These are phyloP conservation scores for Neurospora intermedia DNA, from an alignment of 495 filamentous ascomycete genomes.

Conservation along the genomic window DNA sequence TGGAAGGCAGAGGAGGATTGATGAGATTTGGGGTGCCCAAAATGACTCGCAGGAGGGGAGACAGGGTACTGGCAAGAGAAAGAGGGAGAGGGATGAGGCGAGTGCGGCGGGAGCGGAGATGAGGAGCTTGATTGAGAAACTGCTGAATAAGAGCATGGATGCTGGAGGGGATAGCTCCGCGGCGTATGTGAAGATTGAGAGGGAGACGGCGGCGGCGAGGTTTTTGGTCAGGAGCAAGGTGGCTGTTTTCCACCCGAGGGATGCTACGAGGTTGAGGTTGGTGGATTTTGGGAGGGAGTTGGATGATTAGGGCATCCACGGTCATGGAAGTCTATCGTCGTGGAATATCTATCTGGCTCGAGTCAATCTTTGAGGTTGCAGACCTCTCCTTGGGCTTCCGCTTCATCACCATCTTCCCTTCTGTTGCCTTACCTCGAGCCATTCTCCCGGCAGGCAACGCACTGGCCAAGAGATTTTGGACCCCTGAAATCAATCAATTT, in stretches of 20 bases:
- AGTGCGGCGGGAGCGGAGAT: constrained; percentile 57
- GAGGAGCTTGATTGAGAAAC: constrained; percentile 50
- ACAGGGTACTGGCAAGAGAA: constrained; percentile 13
- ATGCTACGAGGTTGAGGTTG: constrained; percentile 63
- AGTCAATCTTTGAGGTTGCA: too few relatives aligned
- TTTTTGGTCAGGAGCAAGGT: constrained; percentile 79
- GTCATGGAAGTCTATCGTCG: too few relatives aligned
- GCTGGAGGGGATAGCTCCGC: constrained; percentile 42
- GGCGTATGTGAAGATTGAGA: constrained; percentile 57
- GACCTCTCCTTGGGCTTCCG: too few relatives aligned
- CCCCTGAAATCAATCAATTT: neutral
- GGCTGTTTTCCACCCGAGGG: constrained; percentile 76
- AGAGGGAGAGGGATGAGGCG: constrained; percentile 42
- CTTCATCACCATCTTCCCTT: neutral
- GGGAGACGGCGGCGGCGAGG: constrained; percentile 69
- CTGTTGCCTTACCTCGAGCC: neutral
- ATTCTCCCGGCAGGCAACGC: neutral
- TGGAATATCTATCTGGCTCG: too few relatives aligned
- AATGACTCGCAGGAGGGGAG: constrained; percentile 9
- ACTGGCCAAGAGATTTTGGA: neutral
- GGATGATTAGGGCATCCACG: constrained; percentile 40
- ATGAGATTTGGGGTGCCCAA: constrained; percentile 29
- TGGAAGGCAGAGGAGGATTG: constrained; percentile 56
- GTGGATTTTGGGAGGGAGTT: constrained; percentile 77
- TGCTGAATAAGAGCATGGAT: constrained; percentile 53